These are phyloP conservation scores for Mollisiaceae sp. DNA, from an alignment of 2,329 filamentous ascomycete genomes.

Conservation along the genomic window DNA sequence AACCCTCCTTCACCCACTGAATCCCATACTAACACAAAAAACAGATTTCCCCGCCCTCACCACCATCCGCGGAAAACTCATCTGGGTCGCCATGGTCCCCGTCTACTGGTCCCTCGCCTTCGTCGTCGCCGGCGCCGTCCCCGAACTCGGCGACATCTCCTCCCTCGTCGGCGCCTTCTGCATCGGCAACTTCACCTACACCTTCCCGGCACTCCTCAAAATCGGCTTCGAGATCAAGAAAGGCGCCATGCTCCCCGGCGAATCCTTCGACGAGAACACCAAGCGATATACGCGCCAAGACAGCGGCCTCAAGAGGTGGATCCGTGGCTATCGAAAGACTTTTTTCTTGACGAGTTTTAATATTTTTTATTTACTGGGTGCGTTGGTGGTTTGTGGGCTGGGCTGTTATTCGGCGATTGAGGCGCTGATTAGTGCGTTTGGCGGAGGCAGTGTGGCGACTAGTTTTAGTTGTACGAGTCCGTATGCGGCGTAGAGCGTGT, in stretches of 20 bases:
- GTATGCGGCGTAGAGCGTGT: constrained; percentile 25
- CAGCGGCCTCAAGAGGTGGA: constrained; percentile 46
- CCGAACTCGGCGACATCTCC: constrained; percentile 52
- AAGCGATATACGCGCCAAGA: constrained; percentile 39
- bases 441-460: constrained; percentile 22
- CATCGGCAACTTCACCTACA: constrained; percentile 54
- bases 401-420: constrained; percentile 48
- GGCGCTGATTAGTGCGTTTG: constrained; percentile 42
- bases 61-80: constrained; percentile 28
- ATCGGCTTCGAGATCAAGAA: constrained; percentile 52
- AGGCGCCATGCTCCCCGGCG: constrained; percentile 49
- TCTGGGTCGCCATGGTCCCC: constrained; percentile 55
- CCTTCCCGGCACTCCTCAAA: constrained; percentile 51
- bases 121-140: constrained; percentile 57
- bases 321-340: constrained; percentile 46
- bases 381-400: constrained; percentile 45
- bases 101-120: constrained; percentile 64
- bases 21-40: neutral
- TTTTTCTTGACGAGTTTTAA: constrained; percentile 45
- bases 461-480: constrained; percentile 29
- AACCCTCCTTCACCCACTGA: neutral
- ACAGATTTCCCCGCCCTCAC: constrained; percentile 49
- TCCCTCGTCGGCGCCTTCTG: constrained; percentile 57
- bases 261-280: constrained; percentile 49
- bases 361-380: constrained; percentile 46